These are phyloP conservation scores for Paramecium primaurelia DNA, from an alignment of 73 alveolate genomes.

Conservation along the genomic window DNA sequence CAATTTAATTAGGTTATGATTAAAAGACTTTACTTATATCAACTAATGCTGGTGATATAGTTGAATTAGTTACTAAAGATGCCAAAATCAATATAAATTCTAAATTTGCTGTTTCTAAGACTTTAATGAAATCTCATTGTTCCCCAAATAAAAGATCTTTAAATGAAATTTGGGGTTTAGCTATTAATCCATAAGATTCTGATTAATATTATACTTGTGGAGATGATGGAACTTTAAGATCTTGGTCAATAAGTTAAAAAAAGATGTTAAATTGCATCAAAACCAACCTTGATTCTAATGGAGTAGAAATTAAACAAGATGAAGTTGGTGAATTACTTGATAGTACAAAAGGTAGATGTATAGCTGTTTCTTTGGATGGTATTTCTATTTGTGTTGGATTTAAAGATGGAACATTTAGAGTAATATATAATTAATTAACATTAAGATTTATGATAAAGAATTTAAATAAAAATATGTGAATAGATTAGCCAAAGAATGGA, in stretches of 20 bases:
- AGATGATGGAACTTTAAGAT: slow-evolving; percentile 85
- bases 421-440: neutral
- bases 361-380: slow-evolving; percentile 94
- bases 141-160: slow-evolving; percentile 63
- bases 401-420: slow-evolving; percentile 90
- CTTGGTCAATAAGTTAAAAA: slow-evolving; percentile 69
- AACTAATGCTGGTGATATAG: slow-evolving; percentile 88
- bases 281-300: slow-evolving; percentile 54
- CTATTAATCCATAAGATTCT: slow-evolving; percentile 64
- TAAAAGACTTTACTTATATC: slow-evolving; percentile 76
- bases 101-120: slow-evolving; percentile 49
- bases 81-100: slow-evolving; percentile 44
- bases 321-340: slow-evolving; percentile 65
- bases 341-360: slow-evolving; percentile 74
- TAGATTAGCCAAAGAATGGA: slow-evolving; percentile 69
- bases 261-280: slow-evolving; percentile 28
- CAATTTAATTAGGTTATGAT: slow-evolving; percentile 71
- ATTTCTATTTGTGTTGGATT: slow-evolving; percentile 90
- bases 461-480: neutral
- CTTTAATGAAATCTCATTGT: slow-evolving; percentile 59
- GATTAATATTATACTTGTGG: slow-evolving; percentile 67
- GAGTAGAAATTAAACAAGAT: slow-evolving; percentile 46
- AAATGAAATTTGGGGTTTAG: slow-evolving; percentile 87
- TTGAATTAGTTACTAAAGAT: slow-evolving; percentile 67
- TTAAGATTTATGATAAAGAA: slow-evolving; percentile 70